Evolutionary conservation across 164 flowering plant species (phyloP).

Genomic region (Vitis rupestris): DNA sequence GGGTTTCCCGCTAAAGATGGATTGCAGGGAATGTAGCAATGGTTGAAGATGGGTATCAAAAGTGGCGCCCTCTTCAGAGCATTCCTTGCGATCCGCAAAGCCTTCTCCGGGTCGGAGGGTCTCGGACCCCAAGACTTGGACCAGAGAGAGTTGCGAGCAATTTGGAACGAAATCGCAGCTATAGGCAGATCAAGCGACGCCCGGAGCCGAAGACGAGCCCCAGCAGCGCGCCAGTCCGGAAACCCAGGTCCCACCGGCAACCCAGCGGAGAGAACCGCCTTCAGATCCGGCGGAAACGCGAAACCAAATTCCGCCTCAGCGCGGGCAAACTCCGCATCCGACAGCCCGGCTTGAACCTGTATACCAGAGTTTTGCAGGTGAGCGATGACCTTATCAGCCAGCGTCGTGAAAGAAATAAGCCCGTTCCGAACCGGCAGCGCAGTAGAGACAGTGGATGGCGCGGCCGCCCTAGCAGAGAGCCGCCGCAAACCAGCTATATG

Average conservation of each 20-base stretch:
- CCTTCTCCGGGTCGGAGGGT: constrained; percentile 84
- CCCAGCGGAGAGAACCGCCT: constrained; percentile 77
- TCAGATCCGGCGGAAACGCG: constrained; percentile 88
- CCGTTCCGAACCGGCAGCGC: constrained; percentile 51
- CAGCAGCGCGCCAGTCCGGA: constrained; percentile 86
- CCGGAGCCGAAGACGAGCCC: constrained; percentile 63
- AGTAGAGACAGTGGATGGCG: constrained; percentile 40
- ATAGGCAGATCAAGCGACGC: constrained; percentile 77
- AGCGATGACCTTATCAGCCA: constrained; percentile 61
- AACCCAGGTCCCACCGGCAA: constrained; percentile 85
- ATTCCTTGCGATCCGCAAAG: constrained; percentile 62
- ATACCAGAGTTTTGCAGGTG: constrained; percentile 63
- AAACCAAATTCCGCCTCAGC: constrained; percentile 91
- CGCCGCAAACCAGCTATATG: constrained; percentile 93
- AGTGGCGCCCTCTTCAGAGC: constrained; percentile 78
- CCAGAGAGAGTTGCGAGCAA: constrained; percentile 75
- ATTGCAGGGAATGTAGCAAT: constrained; percentile 86
- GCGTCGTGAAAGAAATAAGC: constrained; percentile 60
- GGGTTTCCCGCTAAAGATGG: constrained; percentile 92
- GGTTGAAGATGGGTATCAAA: constrained; percentile 81
- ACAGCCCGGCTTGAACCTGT: constrained; percentile 64
- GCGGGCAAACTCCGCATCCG: constrained; percentile 77
- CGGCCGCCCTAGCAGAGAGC: constrained; percentile 85
- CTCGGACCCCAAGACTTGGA: constrained; percentile 86
- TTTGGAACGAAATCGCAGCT: constrained; percentile 82